Evolutionary conservation across 108 stramenopile species (phyloP).

Genomic region (Thalassiosira profunda): DNA sequence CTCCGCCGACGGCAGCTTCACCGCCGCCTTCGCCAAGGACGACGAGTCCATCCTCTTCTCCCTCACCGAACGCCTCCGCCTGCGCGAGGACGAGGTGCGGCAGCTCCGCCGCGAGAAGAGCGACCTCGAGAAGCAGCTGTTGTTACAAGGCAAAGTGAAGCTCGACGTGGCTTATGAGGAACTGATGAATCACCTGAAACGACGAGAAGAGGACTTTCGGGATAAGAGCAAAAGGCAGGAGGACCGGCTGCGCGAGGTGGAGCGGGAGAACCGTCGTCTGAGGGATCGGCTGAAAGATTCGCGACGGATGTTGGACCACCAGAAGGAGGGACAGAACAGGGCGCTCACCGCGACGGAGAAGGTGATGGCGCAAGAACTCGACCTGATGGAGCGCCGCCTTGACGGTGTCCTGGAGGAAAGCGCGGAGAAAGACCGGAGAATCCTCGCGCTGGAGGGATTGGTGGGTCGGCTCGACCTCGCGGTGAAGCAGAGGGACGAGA

Average conservation of each 20-base stretch:
- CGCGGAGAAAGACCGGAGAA: slow-evolving; percentile 7
- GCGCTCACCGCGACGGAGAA: slow-evolving; percentile 7
- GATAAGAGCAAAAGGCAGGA: slow-evolving; percentile 2
- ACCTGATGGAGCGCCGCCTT: slow-evolving; percentile 5
- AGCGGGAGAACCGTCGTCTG: slow-evolving; percentile 2
- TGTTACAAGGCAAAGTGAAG: slow-evolving; percentile 4
- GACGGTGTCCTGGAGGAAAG: slow-evolving; percentile 5
- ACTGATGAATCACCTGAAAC: slow-evolving; percentile 7
- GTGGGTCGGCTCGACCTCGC: slow-evolving; percentile 7
- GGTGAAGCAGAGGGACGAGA: slow-evolving; percentile 6
- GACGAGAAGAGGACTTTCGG: slow-evolving; percentile 20
- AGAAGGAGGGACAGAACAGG: slow-evolving; percentile 11
- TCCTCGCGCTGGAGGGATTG: slow-evolving; percentile 10
- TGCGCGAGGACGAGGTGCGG: slow-evolving; percentile 27
- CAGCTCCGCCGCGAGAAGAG: slow-evolving; percentile 17
- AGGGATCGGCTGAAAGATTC: slow-evolving; percentile 12
- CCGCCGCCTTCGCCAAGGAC: slow-evolving; percentile 2
- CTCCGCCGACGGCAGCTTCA: neutral
- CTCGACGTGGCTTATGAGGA: slow-evolving; percentile 26
- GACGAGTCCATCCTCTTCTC: slow-evolving; percentile 12
- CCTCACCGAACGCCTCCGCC: slow-evolving; percentile 26
- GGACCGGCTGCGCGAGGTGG: no score
- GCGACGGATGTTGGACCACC: slow-evolving; percentile 26
- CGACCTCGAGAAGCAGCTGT: slow-evolving; percentile 23
- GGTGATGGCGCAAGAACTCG: neutral